These are phyloP conservation scores for Verticillium longisporum DNA, from an alignment of 2,329 filamentous ascomycete species.

Conservation along the genomic window DNA sequence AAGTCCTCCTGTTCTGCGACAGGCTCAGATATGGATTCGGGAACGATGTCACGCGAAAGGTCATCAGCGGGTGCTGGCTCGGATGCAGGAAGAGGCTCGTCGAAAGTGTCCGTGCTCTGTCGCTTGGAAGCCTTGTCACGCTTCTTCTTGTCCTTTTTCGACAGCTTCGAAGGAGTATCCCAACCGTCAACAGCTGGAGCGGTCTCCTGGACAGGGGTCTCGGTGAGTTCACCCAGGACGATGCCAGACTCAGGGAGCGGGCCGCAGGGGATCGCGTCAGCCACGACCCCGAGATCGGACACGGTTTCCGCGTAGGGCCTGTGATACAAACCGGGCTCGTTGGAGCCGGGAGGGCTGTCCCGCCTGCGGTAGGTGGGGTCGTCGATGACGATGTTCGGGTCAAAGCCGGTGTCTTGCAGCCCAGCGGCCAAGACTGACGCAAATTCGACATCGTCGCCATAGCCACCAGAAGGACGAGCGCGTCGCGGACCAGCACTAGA, in stretches of 20 bases:
- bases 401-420: conserved; percentile 62
- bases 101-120: conserved; percentile 20
- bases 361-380: conserved; percentile 57
- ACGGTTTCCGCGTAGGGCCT: conserved; percentile 42
- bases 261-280: conserved; percentile 21
- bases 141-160: conserved; percentile 44
- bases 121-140: conserved; percentile 33
- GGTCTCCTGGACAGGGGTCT: conserved; percentile 23
- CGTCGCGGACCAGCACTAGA: conserved; percentile 20
- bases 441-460: conserved; percentile 62
- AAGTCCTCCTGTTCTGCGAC: conserved; percentile 13
- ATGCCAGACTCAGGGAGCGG: conserved; percentile 30
- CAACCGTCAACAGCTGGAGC: conserved; percentile 15
- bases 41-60: conserved; percentile 1
- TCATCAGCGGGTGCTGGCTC: conserved; percentile 2
- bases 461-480: conserved; percentile 56
- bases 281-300: conserved; percentile 27
- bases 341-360: conserved; percentile 55
- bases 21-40: conserved; percentile 14
- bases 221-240: conserved; percentile 38
- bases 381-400: conserved; percentile 63
- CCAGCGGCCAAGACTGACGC: conserved; percentile 64
- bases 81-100: conserved; percentile 2
- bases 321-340: conserved; percentile 38
- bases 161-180: conserved; percentile 24